These are phyloP conservation scores for Gigaspora rosea DNA, from an alignment of 192 early-diverging fungal genomes.

Conservation along the genomic window DNA sequence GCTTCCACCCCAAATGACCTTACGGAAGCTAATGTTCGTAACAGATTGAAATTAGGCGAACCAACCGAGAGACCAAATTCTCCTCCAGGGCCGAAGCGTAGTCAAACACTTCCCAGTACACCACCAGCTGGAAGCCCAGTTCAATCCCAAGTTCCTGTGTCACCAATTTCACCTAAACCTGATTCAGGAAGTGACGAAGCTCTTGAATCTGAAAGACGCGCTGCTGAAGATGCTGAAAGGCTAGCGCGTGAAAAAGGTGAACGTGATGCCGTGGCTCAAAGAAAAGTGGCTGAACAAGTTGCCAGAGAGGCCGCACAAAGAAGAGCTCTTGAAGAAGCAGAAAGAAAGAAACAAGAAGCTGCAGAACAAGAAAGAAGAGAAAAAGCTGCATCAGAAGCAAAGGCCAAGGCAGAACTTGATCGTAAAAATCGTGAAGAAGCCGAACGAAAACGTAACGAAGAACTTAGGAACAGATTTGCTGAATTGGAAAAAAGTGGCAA, in stretches of 20 bases:
- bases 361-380: conserved; percentile 39
- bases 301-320: conserved; percentile 37
- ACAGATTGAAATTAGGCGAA: conserved; percentile 42
- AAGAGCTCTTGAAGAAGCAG: conserved; percentile 39
- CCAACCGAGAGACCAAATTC: conserved; percentile 28
- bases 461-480: conserved; percentile 28
- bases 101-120: conserved; percentile 17
- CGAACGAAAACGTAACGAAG: conserved; percentile 42
- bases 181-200: conserved; percentile 28
- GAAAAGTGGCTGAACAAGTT: conserved; percentile 39
- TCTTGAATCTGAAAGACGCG: conserved; percentile 30
- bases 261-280: conserved; percentile 37
- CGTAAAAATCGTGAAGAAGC: conserved; percentile 42
- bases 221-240: conserved; percentile 28
- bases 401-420: conserved; percentile 51
- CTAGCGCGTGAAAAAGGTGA: conserved; percentile 36
- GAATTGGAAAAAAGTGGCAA: conserved; percentile 43
- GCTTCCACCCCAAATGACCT: conserved; percentile 43
- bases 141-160: conserved; percentile 23
- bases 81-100: conserved; percentile 17
- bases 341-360: conserved; percentile 43
- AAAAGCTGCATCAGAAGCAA: conserved; percentile 49
- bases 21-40: conserved; percentile 44
- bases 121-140: background rate
- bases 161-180: conserved; percentile 37